Base-by-base conservation (phyloP, 169 alveolate species). In the Cryptosporidium canis region DNA sequence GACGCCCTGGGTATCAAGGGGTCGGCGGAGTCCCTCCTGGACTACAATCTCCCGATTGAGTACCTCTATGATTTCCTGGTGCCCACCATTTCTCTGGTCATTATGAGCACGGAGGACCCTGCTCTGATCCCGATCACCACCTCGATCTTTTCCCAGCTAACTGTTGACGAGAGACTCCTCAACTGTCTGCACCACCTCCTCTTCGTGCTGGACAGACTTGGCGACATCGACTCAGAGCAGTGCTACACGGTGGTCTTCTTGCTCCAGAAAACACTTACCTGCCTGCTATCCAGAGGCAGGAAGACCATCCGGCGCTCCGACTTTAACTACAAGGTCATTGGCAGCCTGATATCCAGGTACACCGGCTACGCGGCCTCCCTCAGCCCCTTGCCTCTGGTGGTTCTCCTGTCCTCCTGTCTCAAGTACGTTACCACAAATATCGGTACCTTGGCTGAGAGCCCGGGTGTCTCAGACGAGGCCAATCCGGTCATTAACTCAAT, bases 101-200 rank as follows among this genome's bases (percentile, higher is more conserved):
- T 77, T 9, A 56, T 45, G 24, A 77, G 87, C 44, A 77, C 44
- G 3, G 87, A 77, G 44, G 87, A 77, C 39, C 55, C 68, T 3
- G 39, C 55, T 21, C 18, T 27, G 37, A 61, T 77, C 0, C 87
- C 87, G 1, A 77, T 43, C 29, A 39, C 68, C 11, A 61, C 58
- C n/a, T 77, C 87, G 4, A 55, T 77, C 6, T 61, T 77, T 27
- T 39, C 87, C 16, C 87, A 77, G 39, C 31, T 77, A 37, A 77
- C 87, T 16, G 51, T 61, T 31, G 87, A 77, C 11, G 87, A 77
- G 31, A 77, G 71, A 7, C 72, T 77, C n/a, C 43, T 77, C 2
- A 77, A 43, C 27, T 77, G 87, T 41, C 77, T 77, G n/a, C 87
- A 77, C 29, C 58, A 77, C 39, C 6, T 77, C 21, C 58, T 77